Evolutionary conservation across 179 eudicot genomes (phyloP), one percentile per base, ranked within the genome.

Genomic region (Drosera spatulata): DNA sequence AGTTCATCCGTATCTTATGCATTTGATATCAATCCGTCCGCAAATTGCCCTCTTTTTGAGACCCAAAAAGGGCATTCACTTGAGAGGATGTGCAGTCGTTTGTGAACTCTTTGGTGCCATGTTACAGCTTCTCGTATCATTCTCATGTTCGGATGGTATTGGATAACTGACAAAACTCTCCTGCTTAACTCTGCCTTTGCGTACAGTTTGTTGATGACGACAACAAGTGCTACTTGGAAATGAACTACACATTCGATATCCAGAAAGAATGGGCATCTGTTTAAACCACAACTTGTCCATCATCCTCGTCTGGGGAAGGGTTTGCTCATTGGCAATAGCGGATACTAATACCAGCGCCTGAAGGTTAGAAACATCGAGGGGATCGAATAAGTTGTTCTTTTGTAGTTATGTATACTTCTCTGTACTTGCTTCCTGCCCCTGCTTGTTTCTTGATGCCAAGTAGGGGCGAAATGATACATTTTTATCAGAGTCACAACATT

Each of bases 201-300:
- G 33, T 22, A 22, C 33, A 22, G 33, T 22, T 22, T 22, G 33
- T 22, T 22, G 33, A 22, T 22, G 33, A 22, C 33, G 33, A 22
- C 33, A 22, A 22, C 33, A 22, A 22, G 33, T 22, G 33, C 33
- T 22, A 22, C 33, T 13, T 53, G 56, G 15, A 53, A 22, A 53
- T 53, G 33, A 53, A 53, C 22, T 53, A 53, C 22, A 53, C 56
- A 53, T 53, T 53, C 33, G 56, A 53, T 22, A 53, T 53, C 33
- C 56, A 53, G 37, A 53, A 53, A 14, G 56, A 53, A 3, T 53
- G 56, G 56, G 33, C 56, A 53, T 13, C 56, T 38, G 9, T n/a
- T 4, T 53, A 53, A 53, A 22, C 9, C 22, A 11, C 3, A 53
- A n/a, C 3, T 12, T 4, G 7, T 12, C 37, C 33, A 22, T 53